Base-by-base conservation (phyloP, 2,329 filamentous ascomycete genomes). In the Blastomyces parvus region DNA sequence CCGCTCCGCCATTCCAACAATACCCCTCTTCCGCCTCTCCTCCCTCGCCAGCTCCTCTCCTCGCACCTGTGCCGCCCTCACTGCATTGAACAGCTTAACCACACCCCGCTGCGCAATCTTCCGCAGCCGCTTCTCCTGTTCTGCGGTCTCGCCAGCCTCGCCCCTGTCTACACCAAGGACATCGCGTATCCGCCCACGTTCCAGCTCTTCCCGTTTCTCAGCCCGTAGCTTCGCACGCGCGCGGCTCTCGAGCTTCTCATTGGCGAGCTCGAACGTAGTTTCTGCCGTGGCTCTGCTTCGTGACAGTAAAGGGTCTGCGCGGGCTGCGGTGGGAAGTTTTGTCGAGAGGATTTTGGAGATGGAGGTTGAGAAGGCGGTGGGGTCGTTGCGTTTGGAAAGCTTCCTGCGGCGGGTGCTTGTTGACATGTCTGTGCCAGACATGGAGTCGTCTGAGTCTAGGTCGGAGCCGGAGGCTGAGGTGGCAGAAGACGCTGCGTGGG, bases 21-120 rank as follows among this genome's bases (percentile, higher is more conserved):
- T 80, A 3, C 91, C 89, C 65, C 87, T 84, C 68, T 85, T 86
- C 75, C 84, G 84, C 59, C 86, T 83, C 67, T 85, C 84, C 74
- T 81, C 85, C 72, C 71, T 74, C 19, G 89, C 87, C 5, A 91
- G 88, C 76, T 93, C 87, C 64, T 88, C 84, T 2, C 88, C 92
- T 76, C 92, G 90, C 63, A 97, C 89, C 77, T 99, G 94, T 17
- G 94, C 92, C 27, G 90, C 90, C 55, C 93, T 83, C 40, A 99
- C 91, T 0, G 94, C 94, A 75, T 97, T 97, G 78, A 99, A 99
- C 64, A 99, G 81, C 80, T 93, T 95, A 30, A 97, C 88, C 50
- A 99, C 94, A 84, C 93, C 93, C 62, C 91, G 84, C 77, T 97
- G 91, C 55, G 92, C 92, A 59, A 90, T 91, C 80, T 96, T 94